A percentile compares a stretch with the other conserved stretches of the same genome.
Evolutionary conservation across 768 basidiomycete genomes (phyloP).

Genomic region (Dioszegia aurantiaca): DNA sequence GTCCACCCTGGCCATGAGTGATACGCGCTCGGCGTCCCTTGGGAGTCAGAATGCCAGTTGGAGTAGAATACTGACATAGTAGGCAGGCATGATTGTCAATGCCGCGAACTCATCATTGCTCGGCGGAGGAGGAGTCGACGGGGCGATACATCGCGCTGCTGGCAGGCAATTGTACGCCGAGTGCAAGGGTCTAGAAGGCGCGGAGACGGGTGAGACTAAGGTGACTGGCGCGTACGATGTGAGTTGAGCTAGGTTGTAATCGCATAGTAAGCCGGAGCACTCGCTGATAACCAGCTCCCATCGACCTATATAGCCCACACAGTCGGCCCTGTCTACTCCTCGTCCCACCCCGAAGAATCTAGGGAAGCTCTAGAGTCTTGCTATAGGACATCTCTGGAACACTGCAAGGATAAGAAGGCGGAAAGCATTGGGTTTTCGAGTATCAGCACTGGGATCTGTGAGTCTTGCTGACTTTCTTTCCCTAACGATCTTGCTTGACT

Average conservation of each 20-base stretch:
- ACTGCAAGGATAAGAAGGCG: conserved; percentile 34
- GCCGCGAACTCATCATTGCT: conserved; percentile 52
- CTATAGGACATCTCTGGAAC: conserved; percentile 46
- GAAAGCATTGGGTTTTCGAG: conserved; percentile 49
- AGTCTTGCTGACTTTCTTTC: conserved; percentile 15
- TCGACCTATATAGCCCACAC: conserved; percentile 51
- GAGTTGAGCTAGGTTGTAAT: no score
- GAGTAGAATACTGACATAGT: neutral
- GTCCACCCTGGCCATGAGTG: neutral
- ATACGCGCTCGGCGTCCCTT: no score
- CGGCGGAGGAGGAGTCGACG: conserved; percentile 54
- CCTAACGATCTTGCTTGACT: neutral
- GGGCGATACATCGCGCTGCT: conserved; percentile 53
- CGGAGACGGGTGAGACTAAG: conserved; percentile 53
- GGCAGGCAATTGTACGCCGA: conserved; percentile 49
- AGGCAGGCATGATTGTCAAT: conserved; percentile 51
- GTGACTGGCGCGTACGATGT: conserved; percentile 51
- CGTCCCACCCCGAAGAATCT: conserved; percentile 20
- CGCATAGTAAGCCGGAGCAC: no score
- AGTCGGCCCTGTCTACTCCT: conserved; percentile 51
- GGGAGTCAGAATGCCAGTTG: no score
- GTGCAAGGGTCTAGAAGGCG: conserved; percentile 50
- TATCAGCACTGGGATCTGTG: conserved; percentile 52
- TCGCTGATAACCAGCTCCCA: conserved; percentile 46
- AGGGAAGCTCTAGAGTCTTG: conserved; percentile 41